A percentile compares a stretch with the other conserved stretches of the same genome.
phyloP scores from a whole-genome alignment of 2,329 filamentous ascomycete genomes.

The Colletotrichum gloeosporioides region DNA sequence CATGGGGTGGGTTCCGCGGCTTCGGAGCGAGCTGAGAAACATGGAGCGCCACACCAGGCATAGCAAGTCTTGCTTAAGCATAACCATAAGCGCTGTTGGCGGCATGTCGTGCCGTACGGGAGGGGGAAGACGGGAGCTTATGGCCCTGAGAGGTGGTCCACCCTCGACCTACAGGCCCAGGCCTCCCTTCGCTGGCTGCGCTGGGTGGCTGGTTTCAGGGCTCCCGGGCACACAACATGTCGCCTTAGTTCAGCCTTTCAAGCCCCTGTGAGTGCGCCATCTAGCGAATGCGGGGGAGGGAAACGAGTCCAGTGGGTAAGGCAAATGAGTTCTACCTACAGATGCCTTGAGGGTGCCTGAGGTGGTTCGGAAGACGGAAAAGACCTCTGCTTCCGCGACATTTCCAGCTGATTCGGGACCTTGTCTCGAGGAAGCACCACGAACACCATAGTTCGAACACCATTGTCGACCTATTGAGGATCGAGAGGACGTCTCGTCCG shows the following conservation, averaged over 20 bases:
- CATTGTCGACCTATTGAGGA: neutral
- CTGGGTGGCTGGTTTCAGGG: neutral
- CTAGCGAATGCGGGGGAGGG: neutral
- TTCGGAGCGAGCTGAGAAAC: neutral
- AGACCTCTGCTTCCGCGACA: neutral
- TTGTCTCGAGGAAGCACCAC: neutral
- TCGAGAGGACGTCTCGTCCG: neutral
- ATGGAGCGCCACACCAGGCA: neutral
- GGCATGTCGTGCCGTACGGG: neutral
- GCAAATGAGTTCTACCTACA: neutral
- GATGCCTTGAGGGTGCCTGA: neutral
- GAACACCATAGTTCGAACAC: neutral
- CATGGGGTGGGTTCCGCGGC: constrained; percentile 1
- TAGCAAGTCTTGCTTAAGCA: neutral
- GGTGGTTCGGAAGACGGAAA: neutral
- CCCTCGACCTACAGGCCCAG: neutral
- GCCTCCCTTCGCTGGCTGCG: neutral
- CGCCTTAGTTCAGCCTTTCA: neutral
- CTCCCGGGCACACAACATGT: neutral
- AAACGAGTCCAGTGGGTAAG: neutral
- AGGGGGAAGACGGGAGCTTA: neutral
- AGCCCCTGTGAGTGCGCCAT: neutral
- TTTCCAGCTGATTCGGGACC: neutral
- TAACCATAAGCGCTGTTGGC: neutral
- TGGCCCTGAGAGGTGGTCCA: neutral